phyloP scores from a whole-genome alignment of 2,329 filamentous ascomycete species.

The Hymenoscyphus scutula region DNA sequence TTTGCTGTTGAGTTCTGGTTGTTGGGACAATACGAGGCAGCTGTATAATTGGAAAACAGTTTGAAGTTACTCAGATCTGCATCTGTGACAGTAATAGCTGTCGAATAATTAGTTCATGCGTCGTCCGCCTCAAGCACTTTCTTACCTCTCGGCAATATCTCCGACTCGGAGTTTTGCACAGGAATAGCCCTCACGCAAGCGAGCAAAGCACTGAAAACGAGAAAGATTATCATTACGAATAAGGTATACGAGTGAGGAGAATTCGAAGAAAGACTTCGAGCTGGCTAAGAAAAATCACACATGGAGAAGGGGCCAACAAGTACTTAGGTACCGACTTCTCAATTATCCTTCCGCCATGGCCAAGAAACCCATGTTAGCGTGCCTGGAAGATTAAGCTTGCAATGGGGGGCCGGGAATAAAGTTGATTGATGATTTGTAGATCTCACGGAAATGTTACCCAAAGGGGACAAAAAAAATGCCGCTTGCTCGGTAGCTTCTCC shows the following conservation, averaged over 20 bases:
- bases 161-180: neutral
- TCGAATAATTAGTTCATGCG: neutral
- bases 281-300: neutral
- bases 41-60: conserved; percentile 26
- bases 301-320: neutral
- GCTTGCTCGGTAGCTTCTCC: neutral
- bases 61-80: conserved; percentile 20
- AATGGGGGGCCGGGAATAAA: neutral
- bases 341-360: neutral
- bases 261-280: neutral
- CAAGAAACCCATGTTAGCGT: neutral
- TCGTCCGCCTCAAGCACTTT: neutral
- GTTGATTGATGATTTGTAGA: neutral
- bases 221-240: neutral
- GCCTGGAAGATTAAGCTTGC: neutral
- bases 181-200: neutral
- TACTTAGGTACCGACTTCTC: neutral
- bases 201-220: neutral
- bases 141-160: conserved; percentile 1
- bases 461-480: neutral
- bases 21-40: conserved; percentile 27
- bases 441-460: neutral
- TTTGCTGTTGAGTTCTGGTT: conserved; percentile 20
- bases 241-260: neutral
- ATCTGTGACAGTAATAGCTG: neutral